Percentiles rank a stretch among this genome's conserved stretches.
Conservation (phyloP, 2,329 filamentous ascomycete species). For the Daldinia sp. region DNA sequence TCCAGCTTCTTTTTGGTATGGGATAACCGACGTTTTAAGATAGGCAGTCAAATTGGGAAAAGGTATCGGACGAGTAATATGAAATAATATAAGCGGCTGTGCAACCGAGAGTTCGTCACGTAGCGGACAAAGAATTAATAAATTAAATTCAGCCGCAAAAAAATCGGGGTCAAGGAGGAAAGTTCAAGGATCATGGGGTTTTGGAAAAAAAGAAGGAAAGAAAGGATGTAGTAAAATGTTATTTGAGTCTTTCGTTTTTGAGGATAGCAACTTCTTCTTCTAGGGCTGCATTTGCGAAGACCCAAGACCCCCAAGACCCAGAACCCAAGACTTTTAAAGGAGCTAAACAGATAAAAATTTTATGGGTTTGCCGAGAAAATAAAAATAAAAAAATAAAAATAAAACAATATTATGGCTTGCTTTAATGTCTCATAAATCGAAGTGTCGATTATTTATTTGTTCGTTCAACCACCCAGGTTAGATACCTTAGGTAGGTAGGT, state of each 20-base stretch:
- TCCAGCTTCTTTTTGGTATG: constrained; percentile 15
- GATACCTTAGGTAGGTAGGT: no score
- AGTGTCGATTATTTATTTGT: background rate
- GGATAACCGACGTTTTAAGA: constrained; percentile 1
- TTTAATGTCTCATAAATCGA: background rate
- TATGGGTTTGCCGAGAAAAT: background rate
- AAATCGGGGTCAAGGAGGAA: constrained; percentile 21
- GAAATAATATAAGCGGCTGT: constrained; percentile 27
- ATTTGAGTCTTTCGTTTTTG: constrained; percentile 8
- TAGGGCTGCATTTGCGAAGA: constrained; percentile 6
- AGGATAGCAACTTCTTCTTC: background rate
- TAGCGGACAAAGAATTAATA: constrained; percentile 25
- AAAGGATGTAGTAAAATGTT: background rate
- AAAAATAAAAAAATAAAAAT: background rate
- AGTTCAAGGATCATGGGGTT: constrained; percentile 28
- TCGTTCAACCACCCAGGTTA: background rate
- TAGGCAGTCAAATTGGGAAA: constrained; percentile 29
- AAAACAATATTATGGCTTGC: background rate
- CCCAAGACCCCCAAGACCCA: background rate
- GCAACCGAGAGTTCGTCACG: constrained; percentile 28
- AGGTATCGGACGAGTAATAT: constrained; percentile 15
- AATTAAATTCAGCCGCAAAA: constrained; percentile 41
- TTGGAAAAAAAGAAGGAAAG: constrained; percentile 2
- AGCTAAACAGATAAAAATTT: constrained; percentile 3
- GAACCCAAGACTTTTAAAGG: background rate